Conservation (phyloP, 1,284 basidiomycete genomes). For the Rhodotorula mucilaginosa region DNA sequence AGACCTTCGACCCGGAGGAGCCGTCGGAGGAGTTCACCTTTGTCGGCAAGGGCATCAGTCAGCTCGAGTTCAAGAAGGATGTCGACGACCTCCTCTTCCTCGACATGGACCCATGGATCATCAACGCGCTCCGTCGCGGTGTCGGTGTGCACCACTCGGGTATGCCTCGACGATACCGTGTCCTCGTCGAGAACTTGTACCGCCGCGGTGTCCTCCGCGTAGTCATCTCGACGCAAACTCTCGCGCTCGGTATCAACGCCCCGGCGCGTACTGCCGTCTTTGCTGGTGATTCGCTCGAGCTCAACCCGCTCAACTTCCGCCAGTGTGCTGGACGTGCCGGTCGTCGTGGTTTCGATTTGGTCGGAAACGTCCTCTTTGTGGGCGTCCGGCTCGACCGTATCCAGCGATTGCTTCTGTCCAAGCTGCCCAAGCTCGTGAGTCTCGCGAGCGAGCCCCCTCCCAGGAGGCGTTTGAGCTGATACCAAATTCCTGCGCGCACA, state of each 20-base stretch:
- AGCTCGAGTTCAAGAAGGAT: conserved; percentile 55
- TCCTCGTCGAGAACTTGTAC: conserved; percentile 60
- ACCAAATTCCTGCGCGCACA: background rate
- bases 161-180: conserved; percentile 63
- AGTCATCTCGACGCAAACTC: conserved; percentile 64
- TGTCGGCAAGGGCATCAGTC: conserved; percentile 54
- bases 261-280: conserved; percentile 66
- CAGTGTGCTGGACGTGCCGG: conserved; percentile 69
- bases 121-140: conserved; percentile 58
- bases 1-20: conserved; percentile 59
- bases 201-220: conserved; percentile 62
- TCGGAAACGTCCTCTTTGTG: conserved; percentile 69
- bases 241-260: conserved; percentile 70
- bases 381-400: conserved; percentile 63
- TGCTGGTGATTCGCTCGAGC: conserved; percentile 63
- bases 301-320: conserved; percentile 66
- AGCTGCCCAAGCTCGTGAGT: conserved; percentile 57
- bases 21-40: conserved; percentile 63
- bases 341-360: conserved; percentile 65
- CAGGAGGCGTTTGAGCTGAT: background rate
- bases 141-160: conserved; percentile 68
- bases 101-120: conserved; percentile 48
- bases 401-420: conserved; percentile 62
- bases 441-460: too few species aligned
- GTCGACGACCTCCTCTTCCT: conserved; percentile 52